phyloP scores from a whole-genome alignment of 345 rosid species.

The Clarkia xantiana region DNA sequence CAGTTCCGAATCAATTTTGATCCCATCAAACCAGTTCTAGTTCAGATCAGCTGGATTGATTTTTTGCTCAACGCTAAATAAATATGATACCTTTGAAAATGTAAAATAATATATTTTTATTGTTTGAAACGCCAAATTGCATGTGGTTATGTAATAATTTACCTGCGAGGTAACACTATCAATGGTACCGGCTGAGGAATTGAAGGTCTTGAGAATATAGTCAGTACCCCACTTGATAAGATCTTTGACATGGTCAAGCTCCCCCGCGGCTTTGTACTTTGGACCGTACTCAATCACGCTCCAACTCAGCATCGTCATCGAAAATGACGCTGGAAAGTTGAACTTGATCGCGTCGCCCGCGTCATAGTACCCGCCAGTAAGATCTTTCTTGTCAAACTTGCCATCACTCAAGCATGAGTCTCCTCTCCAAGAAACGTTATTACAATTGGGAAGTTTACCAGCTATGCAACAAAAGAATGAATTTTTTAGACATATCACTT shows the following conservation, averaged over 20 bases:
- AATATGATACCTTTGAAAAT: too few relatives aligned
- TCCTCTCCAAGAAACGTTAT: constrained; percentile 94
- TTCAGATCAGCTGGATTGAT: too few relatives aligned
- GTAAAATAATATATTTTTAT: too few relatives aligned
- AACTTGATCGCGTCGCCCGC: constrained; percentile 98
- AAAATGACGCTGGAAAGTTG: constrained; percentile 71
- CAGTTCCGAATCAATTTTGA: too few relatives aligned
- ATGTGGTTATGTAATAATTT: background rate
- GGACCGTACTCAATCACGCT: constrained; percentile 93
- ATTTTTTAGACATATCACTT: too few relatives aligned
- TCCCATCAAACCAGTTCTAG: too few relatives aligned
- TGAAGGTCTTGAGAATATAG: constrained; percentile 84
- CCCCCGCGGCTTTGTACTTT: constrained; percentile 81
- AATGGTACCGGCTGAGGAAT: constrained; percentile 63
- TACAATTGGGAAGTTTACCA: constrained; percentile 77
- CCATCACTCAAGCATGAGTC: constrained; percentile 74
- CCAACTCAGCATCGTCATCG: constrained; percentile 98
- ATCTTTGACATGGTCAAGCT: constrained; percentile 79
- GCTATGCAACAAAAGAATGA: constrained; percentile 26
- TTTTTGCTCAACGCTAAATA: too few relatives aligned
- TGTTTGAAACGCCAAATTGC: background rate
- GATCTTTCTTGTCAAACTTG: constrained; percentile 53
- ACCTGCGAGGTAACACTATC: constrained; percentile 54
- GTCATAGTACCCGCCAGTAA: constrained; percentile 80
- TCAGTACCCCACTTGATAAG: constrained; percentile 93